Conservation (phyloP, 345 rosid genomes). For the Mallotus nudiflorus region DNA sequence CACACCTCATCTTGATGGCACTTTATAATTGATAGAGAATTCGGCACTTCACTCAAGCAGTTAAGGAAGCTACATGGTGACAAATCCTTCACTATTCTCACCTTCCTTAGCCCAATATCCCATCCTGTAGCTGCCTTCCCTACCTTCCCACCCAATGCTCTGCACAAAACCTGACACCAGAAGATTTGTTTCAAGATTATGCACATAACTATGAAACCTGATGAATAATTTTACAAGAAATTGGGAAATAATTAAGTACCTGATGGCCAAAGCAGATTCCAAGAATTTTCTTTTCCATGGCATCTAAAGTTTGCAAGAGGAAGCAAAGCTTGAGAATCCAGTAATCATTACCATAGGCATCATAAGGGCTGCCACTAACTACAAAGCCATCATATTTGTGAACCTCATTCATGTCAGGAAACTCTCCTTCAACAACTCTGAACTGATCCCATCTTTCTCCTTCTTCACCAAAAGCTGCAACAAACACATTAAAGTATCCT, state of each 20-base stretch:
- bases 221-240: no score
- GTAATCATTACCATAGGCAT: conserved; percentile 66
- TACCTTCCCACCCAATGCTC: conserved; percentile 81
- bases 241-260: conserved; percentile 47
- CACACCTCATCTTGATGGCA: conserved; percentile 86
- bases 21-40: conserved; percentile 57
- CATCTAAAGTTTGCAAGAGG: conserved; percentile 58
- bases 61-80: conserved; percentile 32
- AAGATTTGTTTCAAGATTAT: no score
- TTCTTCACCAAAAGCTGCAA: conserved; percentile 66
- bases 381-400: conserved; percentile 73
- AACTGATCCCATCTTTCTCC: conserved; percentile 82
- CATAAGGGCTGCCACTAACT: conserved; percentile 77
- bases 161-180: conserved; percentile 62
- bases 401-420: conserved; percentile 65
- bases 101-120: conserved; percentile 68
- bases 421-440: conserved; percentile 75
- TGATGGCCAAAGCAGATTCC: conserved; percentile 98
- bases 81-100: conserved; percentile 56
- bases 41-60: conserved; percentile 40
- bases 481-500: conserved; percentile 79
- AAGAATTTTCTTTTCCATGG: conserved; percentile 76
- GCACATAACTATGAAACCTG: no score
- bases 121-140: conserved; percentile 72
- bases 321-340: conserved; percentile 81